Conservation (phyloP, 257 asterid genomes). For the Solanum bulbocastanum region DNA sequence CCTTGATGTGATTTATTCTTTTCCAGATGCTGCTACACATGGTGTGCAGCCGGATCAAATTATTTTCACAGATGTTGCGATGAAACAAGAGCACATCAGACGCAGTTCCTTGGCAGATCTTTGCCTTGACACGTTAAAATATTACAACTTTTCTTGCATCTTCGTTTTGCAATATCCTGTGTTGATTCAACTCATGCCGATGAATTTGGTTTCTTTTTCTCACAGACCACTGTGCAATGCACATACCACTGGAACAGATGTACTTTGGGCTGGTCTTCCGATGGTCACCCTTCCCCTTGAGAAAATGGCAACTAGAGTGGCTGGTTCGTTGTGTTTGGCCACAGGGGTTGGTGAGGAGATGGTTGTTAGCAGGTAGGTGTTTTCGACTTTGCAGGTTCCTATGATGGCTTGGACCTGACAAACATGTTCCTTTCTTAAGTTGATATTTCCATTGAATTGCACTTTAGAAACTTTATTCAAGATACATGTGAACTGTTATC, state of each 20-base stretch:
- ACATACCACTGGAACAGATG: conserved; percentile 96
- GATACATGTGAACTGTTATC: background rate
- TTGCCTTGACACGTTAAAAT: conserved; percentile 80
- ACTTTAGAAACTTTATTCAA: background rate
- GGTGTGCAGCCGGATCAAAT: conserved; percentile 96
- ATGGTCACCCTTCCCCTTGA: conserved; percentile 94
- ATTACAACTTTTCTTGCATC: background rate
- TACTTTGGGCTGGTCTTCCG: conserved; percentile 99
- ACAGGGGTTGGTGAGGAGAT: conserved; percentile 95
- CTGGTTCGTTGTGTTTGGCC: conserved; percentile 97
- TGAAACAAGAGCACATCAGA: conserved; percentile 94
- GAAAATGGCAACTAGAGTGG: conserved; percentile 99
- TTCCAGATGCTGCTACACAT: conserved; percentile 83
- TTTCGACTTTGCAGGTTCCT: background rate
- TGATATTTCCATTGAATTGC: background rate
- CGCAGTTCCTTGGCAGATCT: conserved; percentile 95
- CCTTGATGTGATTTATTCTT: background rate
- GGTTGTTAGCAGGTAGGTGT: conserved; percentile 70
- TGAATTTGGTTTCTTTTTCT: background rate
- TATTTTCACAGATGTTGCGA: conserved; percentile 92
- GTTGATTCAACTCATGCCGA: background rate
- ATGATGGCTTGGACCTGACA: background rate
- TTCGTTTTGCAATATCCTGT: conserved; percentile 1
- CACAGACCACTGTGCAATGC: conserved; percentile 98
- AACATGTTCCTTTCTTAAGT: background rate